Base-by-base conservation (phyloP, 768 basidiomycete species). In the Gymnopilus dilepis region DNA sequence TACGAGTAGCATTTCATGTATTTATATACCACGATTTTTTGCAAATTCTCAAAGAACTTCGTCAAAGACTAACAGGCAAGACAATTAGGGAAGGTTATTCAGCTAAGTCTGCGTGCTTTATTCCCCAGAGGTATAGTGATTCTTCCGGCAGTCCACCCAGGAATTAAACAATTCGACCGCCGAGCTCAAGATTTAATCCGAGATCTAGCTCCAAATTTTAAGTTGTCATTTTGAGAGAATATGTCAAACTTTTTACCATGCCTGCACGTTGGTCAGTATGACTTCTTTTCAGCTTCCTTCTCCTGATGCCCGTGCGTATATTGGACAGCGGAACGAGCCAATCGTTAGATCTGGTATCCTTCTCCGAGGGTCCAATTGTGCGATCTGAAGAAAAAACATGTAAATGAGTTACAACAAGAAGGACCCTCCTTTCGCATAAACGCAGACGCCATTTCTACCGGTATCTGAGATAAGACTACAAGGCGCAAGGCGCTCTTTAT, bases 1-100 rank as follows among this genome's bases (percentile, higher is more conserved):
- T 66, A 66, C 30, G 30, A 47, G 45, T 61, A 63, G 56, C 17
- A 65, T 43, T 52, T 52, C 22, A 51, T 62, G 60, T 59, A 65
- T 59, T 52, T 65, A 63, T 63, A 37, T 62, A 47, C 52, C 57
- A 31, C 24, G 19, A 31, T 8, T 28, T 41, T 53, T 40, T 34
- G 42, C 30, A 33, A 60, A 43, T 15, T 24, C 21, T 24, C 42
- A 17, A n/a, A n/a, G 11, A 30, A 34, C 11, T 7, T 40, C 13
- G 38, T 34, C 21, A 50, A 6, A 7, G 12, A 9, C 31, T 13
- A 37, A 58, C 37, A 37, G 40, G 22, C 34, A 15, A 37, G n/a
- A n/a, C n/a, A n/a, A n/a, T n/a, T n/a, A n/a, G n/a, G n/a, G n/a
- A n/a, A n/a, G n/a, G n/a, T n/a, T n/a, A n/a, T n/a, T n/a, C n/a